Evolutionary conservation across 805 yeast species (phyloP), one percentile per base, ranked within the genome.

Genomic region (Wickerhamia fluorescens): DNA sequence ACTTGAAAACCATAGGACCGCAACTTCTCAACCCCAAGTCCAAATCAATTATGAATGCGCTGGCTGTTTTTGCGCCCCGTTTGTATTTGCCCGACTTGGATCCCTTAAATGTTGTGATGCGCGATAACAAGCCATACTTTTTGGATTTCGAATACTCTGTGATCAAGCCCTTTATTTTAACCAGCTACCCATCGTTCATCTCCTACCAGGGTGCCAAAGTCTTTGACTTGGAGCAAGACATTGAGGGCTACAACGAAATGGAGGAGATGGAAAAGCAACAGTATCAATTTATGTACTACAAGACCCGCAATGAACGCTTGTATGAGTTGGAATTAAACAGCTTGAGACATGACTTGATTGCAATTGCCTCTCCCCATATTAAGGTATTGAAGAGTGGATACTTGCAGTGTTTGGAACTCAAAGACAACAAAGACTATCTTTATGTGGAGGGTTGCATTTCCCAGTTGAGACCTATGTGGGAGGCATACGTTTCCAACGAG

Each of bases 191-290:
- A 6, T 66, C 76, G 37, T 92, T 87, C 50, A 78, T 87, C 17
- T 76, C 82, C 27, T 88, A 89, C 61, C 79, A 75, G 26, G 97
- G 97, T 5, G 87, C 87, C 36, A 87, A 87, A 54, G 71, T 92
- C 29, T 88, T 77, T 63, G 72, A 80, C 45, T 60, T 80, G 41
- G 71, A 73, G 30, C 75, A 80, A 31, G 95, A 87, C 34, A 68
- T 85, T 36, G 86, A 81, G 24, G 76, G 74, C 28, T 88, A 64
- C 53, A 74, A 73, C 3, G 60, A 68, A 31, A 59, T 88, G 57
- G 73, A 73, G 28, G 94, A 81, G 23, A 58, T 71, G 24, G 92
- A 85, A 40, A 73, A 80, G 57, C 78, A 75, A 38, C 88, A 88
- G 52, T 83, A 82, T 45, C 78, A 79, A 45, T 88, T 82, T 58